phyloP scores from a whole-genome alignment of 2,329 filamentous ascomycete species.

The Pseudogymnoascus pannorum region DNA sequence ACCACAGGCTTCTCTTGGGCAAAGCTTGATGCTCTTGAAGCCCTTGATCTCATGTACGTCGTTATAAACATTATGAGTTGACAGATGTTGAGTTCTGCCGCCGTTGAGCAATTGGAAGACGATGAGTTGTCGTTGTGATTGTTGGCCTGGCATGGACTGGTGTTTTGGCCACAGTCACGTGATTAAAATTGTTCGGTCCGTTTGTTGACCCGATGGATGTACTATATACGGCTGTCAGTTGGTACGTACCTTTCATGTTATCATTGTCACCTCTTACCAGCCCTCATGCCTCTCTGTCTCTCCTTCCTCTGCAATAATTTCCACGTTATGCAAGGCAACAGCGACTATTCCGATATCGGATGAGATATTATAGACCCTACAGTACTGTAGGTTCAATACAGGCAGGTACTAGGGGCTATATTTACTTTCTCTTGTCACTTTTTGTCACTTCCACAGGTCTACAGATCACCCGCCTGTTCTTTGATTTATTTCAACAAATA shows the following conservation, averaged over 20 bases:
- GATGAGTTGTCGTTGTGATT: conserved; percentile 1
- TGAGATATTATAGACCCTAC: neutral
- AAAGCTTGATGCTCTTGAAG: neutral
- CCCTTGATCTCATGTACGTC: conserved; percentile 1
- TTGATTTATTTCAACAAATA: neutral
- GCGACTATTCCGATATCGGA: neutral
- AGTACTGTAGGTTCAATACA: neutral
- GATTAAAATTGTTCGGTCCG: neutral
- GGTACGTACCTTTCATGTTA: neutral
- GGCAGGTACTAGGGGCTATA: neutral
- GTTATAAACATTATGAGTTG: conserved; percentile 3
- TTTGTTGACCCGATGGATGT: neutral
- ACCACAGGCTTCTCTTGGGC: neutral
- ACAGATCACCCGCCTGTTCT: neutral
- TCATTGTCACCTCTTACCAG: neutral
- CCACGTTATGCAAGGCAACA: neutral
- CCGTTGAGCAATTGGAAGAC: neutral
- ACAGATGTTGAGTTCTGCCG: neutral
- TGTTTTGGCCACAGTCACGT: neutral
- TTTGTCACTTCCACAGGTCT: neutral
- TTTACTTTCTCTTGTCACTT: neutral
- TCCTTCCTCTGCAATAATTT: neutral
- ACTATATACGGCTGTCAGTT: too few species aligned
- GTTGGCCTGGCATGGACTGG: neutral
- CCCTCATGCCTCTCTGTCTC: too few species aligned